These are phyloP conservation scores for Scenedesmus sp. DNA, from an alignment of 163 green algal species.

Conservation along the genomic window DNA sequence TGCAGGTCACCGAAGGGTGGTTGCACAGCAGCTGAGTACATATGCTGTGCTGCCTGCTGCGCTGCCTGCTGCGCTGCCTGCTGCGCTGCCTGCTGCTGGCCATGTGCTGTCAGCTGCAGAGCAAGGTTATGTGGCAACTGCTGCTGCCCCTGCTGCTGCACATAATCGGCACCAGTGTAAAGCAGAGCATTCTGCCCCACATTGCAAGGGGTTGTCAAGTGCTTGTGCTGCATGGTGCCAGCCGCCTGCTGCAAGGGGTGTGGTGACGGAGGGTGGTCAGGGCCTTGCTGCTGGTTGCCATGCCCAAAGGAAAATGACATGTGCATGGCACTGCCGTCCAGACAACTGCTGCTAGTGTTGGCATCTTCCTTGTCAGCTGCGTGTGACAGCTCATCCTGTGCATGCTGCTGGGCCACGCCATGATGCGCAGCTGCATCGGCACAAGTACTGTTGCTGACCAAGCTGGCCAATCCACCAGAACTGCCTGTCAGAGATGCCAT, in stretches of 20 bases:
- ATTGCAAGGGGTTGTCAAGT: no score
- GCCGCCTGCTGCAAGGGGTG: neutral
- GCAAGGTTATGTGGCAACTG: neutral
- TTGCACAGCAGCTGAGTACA: conserved; percentile 24
- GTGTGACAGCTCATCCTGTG: neutral
- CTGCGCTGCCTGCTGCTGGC: neutral
- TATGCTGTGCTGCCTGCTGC: conserved; percentile 16
- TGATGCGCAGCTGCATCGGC: neutral
- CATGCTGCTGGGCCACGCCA: neutral
- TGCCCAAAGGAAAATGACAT: conserved; percentile 37
- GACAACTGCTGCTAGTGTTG: neutral
- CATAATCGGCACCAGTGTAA: neutral
- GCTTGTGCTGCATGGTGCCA: neutral
- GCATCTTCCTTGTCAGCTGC: neutral
- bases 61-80: neutral
- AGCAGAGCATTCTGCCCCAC: neutral
- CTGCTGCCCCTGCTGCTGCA: neutral
- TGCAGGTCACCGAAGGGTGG: neutral
- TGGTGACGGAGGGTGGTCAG: neutral
- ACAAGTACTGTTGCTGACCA: neutral
- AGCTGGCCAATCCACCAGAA: neutral
- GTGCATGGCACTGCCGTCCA: neutral
- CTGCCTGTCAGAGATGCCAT: neutral
- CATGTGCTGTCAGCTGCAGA: neutral
- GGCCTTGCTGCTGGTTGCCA: neutral